A percentile compares a stretch with the other conserved stretches of the same genome.
phyloP scores from a whole-genome alignment of 176 grass and related monocot species.

The Thinopyrum elongatum region DNA sequence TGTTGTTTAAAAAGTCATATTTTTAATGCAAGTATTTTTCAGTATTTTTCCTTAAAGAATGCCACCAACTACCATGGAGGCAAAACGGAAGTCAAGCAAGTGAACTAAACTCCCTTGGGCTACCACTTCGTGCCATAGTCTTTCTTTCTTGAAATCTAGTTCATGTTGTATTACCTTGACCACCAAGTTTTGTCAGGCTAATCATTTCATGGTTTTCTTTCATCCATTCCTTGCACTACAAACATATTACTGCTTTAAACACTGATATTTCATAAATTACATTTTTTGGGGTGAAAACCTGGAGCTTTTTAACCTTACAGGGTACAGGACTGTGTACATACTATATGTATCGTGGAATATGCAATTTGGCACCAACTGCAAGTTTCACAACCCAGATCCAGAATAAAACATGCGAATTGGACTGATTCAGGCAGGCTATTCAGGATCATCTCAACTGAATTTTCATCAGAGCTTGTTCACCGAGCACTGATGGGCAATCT shows the following conservation, averaged over 20 bases:
- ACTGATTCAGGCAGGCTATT: no score
- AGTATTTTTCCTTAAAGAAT: not conserved
- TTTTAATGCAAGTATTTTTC: not conserved
- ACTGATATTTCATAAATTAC: not conserved
- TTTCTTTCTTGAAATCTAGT: not conserved
- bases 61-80: not conserved
- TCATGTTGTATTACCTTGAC: not conserved
- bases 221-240: not conserved
- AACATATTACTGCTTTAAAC: not conserved
- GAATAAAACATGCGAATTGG: no score
- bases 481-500: no score
- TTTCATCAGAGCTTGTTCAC: no score
- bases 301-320: not conserved
- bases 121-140: not conserved
- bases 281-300: not conserved
- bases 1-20: no score
- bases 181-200: not conserved
- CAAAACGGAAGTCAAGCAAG: not conserved
- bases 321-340: not conserved
- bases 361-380: no score
- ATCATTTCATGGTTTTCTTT: not conserved
- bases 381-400: no score
- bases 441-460: no score
- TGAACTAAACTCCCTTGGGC: not conserved
- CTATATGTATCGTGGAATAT: constrained; percentile 7